Conservation (phyloP, 345 rosid genomes). For the Firmiana major region DNA sequence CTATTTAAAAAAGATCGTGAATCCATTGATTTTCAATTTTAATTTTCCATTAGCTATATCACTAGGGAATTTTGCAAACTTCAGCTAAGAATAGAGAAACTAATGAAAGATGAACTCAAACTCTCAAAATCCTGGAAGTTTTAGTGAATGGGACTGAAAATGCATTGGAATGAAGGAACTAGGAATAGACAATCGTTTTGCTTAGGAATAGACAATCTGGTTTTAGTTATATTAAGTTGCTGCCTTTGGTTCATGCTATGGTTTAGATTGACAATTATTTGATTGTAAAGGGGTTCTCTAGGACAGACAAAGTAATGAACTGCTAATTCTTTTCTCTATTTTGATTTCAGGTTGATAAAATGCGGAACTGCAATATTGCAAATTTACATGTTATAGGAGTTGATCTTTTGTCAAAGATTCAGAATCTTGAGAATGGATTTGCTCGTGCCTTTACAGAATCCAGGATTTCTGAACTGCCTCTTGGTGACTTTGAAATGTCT, state of each 20-base stretch:
- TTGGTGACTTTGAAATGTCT: neutral
- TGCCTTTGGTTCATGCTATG: neutral
- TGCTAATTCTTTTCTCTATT: neutral
- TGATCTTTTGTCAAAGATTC: constrained; percentile 25
- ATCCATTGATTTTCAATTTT: neutral
- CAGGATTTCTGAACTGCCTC: constrained; percentile 21
- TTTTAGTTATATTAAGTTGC: neutral
- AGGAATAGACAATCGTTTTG: neutral
- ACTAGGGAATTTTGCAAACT: neutral
- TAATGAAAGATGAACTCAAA: neutral
- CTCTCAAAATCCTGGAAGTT: neutral
- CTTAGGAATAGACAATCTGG: neutral
- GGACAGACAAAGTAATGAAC: neutral
- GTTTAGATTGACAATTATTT: neutral
- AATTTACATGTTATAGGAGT: constrained; percentile 16
- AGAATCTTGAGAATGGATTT: constrained; percentile 1
- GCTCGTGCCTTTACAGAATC: neutral
- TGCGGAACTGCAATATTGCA: constrained; percentile 14
- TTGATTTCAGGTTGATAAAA: constrained; percentile 30
- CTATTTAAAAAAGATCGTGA: neutral
- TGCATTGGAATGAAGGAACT: neutral
- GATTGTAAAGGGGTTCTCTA: neutral
- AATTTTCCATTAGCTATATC: neutral
- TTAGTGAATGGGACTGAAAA: neutral
- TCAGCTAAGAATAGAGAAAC: neutral